phyloP scores from a whole-genome alignment of 441 rosid genomes.

The Melastoma candidum region DNA sequence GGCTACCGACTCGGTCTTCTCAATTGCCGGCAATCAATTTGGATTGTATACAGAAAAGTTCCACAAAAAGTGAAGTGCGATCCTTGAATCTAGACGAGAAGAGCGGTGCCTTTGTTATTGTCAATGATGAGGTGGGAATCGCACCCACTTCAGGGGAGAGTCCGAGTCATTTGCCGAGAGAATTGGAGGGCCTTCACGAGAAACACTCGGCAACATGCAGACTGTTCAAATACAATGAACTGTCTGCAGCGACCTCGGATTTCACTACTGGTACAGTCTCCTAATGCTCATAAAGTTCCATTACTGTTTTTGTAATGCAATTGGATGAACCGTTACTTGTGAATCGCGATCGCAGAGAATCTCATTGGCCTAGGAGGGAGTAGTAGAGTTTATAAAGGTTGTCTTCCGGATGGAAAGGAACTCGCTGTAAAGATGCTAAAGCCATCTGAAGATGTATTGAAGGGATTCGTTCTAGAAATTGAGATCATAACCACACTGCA shows the following conservation, averaged over 20 bases:
- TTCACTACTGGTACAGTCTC: slow-evolving; percentile 44
- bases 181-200: slow-evolving; percentile 43
- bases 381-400: slow-evolving; percentile 79
- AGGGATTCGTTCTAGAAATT: slow-evolving; percentile 66
- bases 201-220: slow-evolving; percentile 47
- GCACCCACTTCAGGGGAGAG: slow-evolving; percentile 25
- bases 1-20: slow-evolving; percentile 1
- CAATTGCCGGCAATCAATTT: too few species aligned
- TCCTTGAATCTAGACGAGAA: too few species aligned
- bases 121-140: too few species aligned
- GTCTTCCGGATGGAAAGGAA: slow-evolving; percentile 69
- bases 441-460: slow-evolving; percentile 48
- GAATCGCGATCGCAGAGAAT: slow-evolving; percentile 35
- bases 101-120: too few species aligned
- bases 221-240: slow-evolving; percentile 52
- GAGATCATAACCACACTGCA: slow-evolving; percentile 59
- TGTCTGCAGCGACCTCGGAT: slow-evolving; percentile 42
- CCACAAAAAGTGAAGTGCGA: too few species aligned
- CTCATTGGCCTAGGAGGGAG: slow-evolving; percentile 90
- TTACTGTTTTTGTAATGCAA: neutral
- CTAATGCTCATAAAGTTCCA: neutral
- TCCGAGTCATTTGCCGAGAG: slow-evolving; percentile 30
- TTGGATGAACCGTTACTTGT: neutral
- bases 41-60: too few species aligned
- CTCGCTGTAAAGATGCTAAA: slow-evolving; percentile 77